Percentiles rank a stretch among this genome's conserved stretches.
Conservation (phyloP, 352 stramenopile species). For the Hyaloperonospora brassicae region DNA sequence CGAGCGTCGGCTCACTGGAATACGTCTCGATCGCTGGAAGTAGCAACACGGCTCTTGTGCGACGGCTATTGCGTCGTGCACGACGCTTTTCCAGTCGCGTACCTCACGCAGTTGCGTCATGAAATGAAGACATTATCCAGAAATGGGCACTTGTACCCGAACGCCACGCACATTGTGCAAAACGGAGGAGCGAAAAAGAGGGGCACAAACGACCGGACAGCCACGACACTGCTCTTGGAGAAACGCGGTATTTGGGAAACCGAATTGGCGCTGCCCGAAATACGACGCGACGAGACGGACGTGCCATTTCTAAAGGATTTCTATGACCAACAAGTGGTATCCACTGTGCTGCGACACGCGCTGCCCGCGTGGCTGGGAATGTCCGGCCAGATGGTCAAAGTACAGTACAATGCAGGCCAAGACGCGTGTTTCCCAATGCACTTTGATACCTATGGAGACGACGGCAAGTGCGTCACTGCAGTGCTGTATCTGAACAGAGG, state of each 20-base stretch:
- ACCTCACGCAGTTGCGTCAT: conserved; percentile 37
- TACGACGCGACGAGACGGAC: conserved; percentile 15
- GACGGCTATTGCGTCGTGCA: conserved; percentile 51
- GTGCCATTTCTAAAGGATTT: conserved; percentile 45
- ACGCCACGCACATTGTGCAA: conserved; percentile 69
- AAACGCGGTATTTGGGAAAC: conserved; percentile 80
- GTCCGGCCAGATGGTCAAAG: conserved; percentile 56
- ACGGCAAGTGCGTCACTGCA: conserved; percentile 75
- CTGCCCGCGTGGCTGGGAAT: conserved; percentile 42
- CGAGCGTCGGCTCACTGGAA: conserved; percentile 24
- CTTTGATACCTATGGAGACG: conserved; percentile 74
- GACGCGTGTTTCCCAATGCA: conserved; percentile 83
- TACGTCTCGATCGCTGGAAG: conserved; percentile 22
- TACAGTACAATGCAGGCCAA: conserved; percentile 70
- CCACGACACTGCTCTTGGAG: conserved; percentile 46
- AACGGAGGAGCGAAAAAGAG: conserved; percentile 7
- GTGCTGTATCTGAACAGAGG: conserved; percentile 80
- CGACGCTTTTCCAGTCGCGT: conserved; percentile 36
- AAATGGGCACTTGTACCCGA: conserved; percentile 54
- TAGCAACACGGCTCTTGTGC: conserved; percentile 25
- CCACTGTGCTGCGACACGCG: conserved; percentile 26
- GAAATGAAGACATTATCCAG: conserved; percentile 44
- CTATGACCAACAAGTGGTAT: conserved; percentile 56
- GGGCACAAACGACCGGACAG: background rate
- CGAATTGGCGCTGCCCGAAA: conserved; percentile 48